Evolutionary conservation across 345 rosid genomes (phyloP).

Genomic region (Gynandropsis gynandra): DNA sequence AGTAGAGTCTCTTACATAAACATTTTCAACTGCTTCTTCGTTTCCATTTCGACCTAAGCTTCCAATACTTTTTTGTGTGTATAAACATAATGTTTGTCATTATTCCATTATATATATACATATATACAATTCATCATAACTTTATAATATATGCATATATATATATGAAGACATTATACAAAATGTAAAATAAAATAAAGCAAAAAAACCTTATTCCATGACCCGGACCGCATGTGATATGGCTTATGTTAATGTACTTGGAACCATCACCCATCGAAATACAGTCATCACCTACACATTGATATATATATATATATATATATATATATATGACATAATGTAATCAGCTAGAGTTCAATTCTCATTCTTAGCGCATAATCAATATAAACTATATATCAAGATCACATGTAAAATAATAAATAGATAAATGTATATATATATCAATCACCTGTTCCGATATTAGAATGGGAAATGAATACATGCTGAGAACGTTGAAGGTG

Average conservation of each 20-base stretch:
- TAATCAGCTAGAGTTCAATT: not conserved
- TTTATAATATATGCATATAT: not conserved
- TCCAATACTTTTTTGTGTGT: slow-evolving; percentile 31
- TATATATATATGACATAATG: not conserved
- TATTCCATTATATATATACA: not conserved
- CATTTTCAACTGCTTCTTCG: slow-evolving; percentile 28
- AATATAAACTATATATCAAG: no score
- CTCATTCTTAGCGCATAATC: no score
- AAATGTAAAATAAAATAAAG: not conserved
- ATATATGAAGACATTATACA: no score
- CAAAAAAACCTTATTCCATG: slow-evolving; percentile 45
- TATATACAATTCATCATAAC: not conserved
- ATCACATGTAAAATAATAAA: no score
- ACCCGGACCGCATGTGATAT: slow-evolving; percentile 45
- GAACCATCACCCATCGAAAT: slow-evolving; percentile 44
- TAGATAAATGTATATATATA: no score
- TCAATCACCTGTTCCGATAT: slow-evolving; percentile 33
- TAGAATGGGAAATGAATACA: slow-evolving; percentile 15
- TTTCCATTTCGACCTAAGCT: slow-evolving; percentile 36
- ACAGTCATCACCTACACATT: slow-evolving; percentile 47
- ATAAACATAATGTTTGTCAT: no score
- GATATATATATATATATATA: no score
- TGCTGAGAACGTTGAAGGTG: slow-evolving; percentile 34
- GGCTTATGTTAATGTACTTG: slow-evolving; percentile 23
- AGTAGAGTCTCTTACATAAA: slow-evolving; percentile 23